phyloP scores from a whole-genome alignment of 176 grass and related monocot genomes.

The Avena sativa region DNA sequence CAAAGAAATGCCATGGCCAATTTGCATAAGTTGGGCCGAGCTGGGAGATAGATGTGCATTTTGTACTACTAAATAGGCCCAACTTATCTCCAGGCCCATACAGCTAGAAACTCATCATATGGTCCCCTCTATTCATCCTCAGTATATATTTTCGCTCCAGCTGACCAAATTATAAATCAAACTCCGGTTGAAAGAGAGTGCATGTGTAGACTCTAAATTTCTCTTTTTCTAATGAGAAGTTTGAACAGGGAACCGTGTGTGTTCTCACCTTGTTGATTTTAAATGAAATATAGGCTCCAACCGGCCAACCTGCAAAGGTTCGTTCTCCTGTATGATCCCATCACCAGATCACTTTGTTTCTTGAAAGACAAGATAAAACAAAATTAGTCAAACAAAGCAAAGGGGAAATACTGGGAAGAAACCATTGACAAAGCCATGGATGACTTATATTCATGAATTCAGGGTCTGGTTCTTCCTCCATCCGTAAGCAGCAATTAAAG shows the following conservation, averaged over 20 bases:
- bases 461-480: not conserved
- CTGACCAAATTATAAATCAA: not conserved
- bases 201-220: not conserved
- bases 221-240: not conserved
- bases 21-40: not conserved
- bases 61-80: not conserved
- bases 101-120: not conserved
- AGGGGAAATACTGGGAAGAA: not conserved
- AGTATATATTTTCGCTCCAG: not conserved
- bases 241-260: not conserved
- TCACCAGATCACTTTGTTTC: not conserved
- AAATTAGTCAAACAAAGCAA: not conserved
- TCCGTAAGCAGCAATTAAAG: not conserved
- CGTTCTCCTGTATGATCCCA: not conserved
- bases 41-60: not conserved
- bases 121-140: not conserved
- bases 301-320: not conserved
- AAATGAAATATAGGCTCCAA: not conserved
- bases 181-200: not conserved
- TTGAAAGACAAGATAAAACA: not conserved
- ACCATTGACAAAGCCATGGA: not conserved
- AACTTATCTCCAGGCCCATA: not conserved
- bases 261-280: conserved; percentile 7
- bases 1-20: not conserved
- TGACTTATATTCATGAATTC: not conserved